Evolutionary conservation across 2,329 filamentous ascomycete genomes (phyloP).

Genomic region (Apiospora saccharicola): DNA sequence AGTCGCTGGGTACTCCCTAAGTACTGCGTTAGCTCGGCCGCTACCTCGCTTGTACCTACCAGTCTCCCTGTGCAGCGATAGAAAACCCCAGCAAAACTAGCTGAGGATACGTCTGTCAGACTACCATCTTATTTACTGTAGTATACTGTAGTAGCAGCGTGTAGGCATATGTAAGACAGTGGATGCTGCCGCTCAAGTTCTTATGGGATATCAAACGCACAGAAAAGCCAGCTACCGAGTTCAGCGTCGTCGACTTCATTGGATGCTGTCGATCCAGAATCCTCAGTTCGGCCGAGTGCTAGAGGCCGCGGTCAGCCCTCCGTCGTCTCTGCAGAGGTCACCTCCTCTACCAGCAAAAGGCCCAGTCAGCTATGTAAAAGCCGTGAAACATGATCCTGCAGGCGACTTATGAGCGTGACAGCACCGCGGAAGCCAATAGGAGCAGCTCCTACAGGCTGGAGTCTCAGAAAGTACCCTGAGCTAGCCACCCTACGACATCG

Average conservation of each 20-base stretch:
- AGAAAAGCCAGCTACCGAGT: neutral
- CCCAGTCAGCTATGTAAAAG: conserved; percentile 5
- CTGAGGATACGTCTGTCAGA: neutral
- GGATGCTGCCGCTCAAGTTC: neutral
- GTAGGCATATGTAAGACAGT: neutral
- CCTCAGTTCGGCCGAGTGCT: conserved; percentile 17
- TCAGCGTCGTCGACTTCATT: neutral
- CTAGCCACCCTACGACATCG: neutral
- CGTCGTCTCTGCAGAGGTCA: neutral
- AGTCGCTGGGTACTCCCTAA: neutral
- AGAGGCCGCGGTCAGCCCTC: conserved; percentile 4
- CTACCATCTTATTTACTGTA: neutral
- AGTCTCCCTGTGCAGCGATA: neutral
- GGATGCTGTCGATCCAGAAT: neutral
- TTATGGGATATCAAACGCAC: neutral
- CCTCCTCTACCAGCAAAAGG: neutral
- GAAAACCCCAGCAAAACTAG: neutral
- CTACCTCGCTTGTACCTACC: conserved; percentile 9
- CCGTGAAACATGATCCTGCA: conserved; percentile 20
- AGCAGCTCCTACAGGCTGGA: neutral
- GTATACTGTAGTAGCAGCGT: neutral
- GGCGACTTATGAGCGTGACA: conserved; percentile 17
- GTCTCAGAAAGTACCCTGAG: neutral
- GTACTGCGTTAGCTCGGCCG: conserved; percentile 4
- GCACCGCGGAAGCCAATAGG: conserved; percentile 12